These are phyloP conservation scores for Kalmusia sp. DNA, from an alignment of 2,329 filamentous ascomycete species.

Conservation along the genomic window DNA sequence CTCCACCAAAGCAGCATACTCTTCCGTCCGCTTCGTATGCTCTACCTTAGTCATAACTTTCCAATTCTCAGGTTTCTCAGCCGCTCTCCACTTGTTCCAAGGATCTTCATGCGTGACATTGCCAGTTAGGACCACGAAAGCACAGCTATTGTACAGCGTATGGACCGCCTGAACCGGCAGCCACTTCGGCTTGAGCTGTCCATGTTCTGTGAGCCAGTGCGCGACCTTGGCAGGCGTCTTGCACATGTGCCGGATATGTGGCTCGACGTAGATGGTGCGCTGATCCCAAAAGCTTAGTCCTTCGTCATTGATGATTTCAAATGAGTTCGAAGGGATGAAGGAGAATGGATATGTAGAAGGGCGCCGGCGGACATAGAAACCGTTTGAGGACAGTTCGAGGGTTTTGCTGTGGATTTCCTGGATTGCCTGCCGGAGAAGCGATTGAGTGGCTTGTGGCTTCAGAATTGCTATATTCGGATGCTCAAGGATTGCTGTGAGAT, in stretches of 20 bases:
- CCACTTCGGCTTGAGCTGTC: constrained; percentile 38
- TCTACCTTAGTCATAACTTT: constrained; percentile 46
- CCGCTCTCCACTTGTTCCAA: constrained; percentile 40
- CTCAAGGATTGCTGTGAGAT: constrained; percentile 39
- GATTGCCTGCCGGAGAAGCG: constrained; percentile 36
- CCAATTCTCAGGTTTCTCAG: constrained; percentile 38
- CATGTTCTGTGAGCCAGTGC: constrained; percentile 38
- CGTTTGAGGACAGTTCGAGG: constrained; percentile 33
- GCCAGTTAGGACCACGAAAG: constrained; percentile 43
- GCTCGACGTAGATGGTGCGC: constrained; percentile 47
- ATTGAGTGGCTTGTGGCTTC: constrained; percentile 41
- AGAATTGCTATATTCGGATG: constrained; percentile 36
- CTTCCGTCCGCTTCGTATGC: constrained; percentile 37
- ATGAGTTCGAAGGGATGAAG: constrained; percentile 36
- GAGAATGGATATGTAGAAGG: constrained; percentile 38
- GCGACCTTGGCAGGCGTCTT: constrained; percentile 39
- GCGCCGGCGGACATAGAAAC: constrained; percentile 38
- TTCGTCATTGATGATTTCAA: constrained; percentile 32
- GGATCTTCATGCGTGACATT: constrained; percentile 37
- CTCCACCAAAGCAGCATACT: constrained; percentile 36
- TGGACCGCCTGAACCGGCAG: constrained; percentile 44
- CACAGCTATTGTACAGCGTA: constrained; percentile 40
- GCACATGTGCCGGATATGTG: constrained; percentile 39
- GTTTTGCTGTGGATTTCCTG: constrained; percentile 21
- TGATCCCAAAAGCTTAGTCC: constrained; percentile 45